Base-by-base conservation (phyloP, 768 basidiomycete genomes). In the Tylopilus subfusipes region DNA sequence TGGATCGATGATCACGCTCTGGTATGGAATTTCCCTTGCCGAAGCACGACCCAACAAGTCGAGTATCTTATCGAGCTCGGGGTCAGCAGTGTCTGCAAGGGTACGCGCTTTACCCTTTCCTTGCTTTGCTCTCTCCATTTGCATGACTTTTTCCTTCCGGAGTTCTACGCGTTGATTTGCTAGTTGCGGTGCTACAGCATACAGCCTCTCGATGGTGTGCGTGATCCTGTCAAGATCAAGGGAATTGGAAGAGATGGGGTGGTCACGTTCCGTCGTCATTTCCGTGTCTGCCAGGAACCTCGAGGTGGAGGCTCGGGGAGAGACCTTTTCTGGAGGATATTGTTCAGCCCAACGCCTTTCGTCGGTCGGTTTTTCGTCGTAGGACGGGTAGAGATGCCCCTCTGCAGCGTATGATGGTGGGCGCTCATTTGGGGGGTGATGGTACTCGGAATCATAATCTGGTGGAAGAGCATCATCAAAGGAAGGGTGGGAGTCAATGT, bases 161-260 rank as follows among this genome's bases (percentile, higher is more conserved):
- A 96, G 81, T 68, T 95, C 94, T n/a, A 90, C 93, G 1, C 97
- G 84, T 69, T 99, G 96, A 66, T 95, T 88, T 55, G 88, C 83
- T 39, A 98, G 71, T 68, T 96, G 94, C 1, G 96, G 95, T 0
- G 93, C 84, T 29, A 87, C 89, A 9, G 81, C 70, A 68, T 97
- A 92, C 12, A 98, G 74, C 34, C 93, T 78, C 67, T 96, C 94
- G 62, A 99, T 95, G 29, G 97, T 94, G 68, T 82, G 80, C 0
- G 90, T 83, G 42, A 98, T 84, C 12, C 81, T 78, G 60, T 97
- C 93, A 19, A 98, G 76, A 68, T 98, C 96, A 64, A 89, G 71
- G 48, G 83, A 73, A 83, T 86, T 46, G 31, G 57, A 54, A 36
- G 55, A 40, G 6, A 19, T 11, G 11, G 50, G 10, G 13, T 19